A percentile compares a stretch with the other conserved stretches of the same genome.
Conservation (phyloP, 192 early-diverging fungal species). For the Chytriomyces hyalinus region DNA sequence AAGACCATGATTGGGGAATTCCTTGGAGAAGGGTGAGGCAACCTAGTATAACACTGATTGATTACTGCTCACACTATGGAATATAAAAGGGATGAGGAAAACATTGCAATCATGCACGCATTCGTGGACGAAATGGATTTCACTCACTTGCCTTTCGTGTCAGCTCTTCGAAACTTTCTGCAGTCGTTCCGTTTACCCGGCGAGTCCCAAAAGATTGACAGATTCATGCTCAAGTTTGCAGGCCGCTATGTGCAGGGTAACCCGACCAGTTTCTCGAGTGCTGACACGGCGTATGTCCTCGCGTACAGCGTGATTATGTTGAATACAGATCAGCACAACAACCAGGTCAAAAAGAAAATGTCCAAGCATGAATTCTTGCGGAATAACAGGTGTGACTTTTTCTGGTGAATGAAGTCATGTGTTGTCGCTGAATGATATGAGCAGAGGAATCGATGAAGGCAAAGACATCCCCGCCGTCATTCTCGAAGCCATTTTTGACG, state of each 20-base stretch:
- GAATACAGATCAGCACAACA: slow-evolving; percentile 91
- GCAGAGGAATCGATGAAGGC: slow-evolving; percentile 85
- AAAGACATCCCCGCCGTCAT: slow-evolving; percentile 73
- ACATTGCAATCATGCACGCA: slow-evolving; percentile 96
- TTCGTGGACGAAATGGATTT: slow-evolving; percentile 94
- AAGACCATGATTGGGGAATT: slow-evolving; percentile 92
- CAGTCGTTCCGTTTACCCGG: slow-evolving; percentile 92
- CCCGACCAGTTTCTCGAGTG: slow-evolving; percentile 80
- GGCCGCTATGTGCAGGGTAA: slow-evolving; percentile 88
- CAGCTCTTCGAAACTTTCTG: slow-evolving; percentile 81
- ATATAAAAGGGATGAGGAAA: slow-evolving; percentile 71
- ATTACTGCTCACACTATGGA: neutral
- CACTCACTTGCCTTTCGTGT: slow-evolving; percentile 69
- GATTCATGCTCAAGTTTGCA: slow-evolving; percentile 98
- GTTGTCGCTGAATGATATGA: too few species aligned
- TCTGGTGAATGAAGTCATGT: neutral
- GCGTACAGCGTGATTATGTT: slow-evolving; percentile 93
- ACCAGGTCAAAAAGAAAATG: slow-evolving; percentile 87
- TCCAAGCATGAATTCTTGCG: slow-evolving; percentile 82
- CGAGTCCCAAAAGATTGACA: slow-evolving; percentile 94
- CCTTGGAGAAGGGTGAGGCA: slow-evolving; percentile 81
- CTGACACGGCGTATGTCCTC: slow-evolving; percentile 91
- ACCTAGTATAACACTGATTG: neutral
- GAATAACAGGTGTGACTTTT: slow-evolving; percentile 69
- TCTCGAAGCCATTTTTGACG: slow-evolving; percentile 77